These are phyloP conservation scores for Trametes meyenii DNA, from an alignment of 768 basidiomycete species.

Conservation along the genomic window DNA sequence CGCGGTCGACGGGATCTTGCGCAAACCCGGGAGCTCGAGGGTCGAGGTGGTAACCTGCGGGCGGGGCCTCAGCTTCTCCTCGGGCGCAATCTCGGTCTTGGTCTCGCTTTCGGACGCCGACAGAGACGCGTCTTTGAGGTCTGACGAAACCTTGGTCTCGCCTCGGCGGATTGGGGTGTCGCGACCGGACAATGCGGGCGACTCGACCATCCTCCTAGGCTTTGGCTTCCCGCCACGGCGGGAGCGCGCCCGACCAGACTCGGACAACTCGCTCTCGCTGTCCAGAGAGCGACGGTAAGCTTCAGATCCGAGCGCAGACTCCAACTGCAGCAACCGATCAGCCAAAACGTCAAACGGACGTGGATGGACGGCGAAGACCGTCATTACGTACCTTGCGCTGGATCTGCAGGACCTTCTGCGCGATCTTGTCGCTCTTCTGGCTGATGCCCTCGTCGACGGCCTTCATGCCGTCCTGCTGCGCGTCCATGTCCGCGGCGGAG, in stretches of 20 bases:
- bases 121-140: not conserved
- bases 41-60: constrained; percentile 15
- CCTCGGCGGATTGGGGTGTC: constrained; percentile 19
- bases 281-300: constrained; percentile 47
- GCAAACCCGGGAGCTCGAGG: constrained; percentile 29
- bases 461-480: constrained; percentile 74
- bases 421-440: constrained; percentile 83
- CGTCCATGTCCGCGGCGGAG: constrained; percentile 68
- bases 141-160: constrained; percentile 1
- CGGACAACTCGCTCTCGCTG: constrained; percentile 44
- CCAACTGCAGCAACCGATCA: constrained; percentile 54
- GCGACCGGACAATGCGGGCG: constrained; percentile 16
- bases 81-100: constrained; percentile 18
- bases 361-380: constrained; percentile 19
- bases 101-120: constrained; percentile 18
- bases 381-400: constrained; percentile 75
- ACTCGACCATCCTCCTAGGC: constrained; percentile 21
- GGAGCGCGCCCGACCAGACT: constrained; percentile 20
- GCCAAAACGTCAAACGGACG: constrained; percentile 6
- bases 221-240: constrained; percentile 21
- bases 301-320: constrained; percentile 70
- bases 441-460: constrained; percentile 89
- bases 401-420: constrained; percentile 85
- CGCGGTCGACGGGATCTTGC: constrained; percentile 39
- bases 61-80: constrained; percentile 12